phyloP scores from a whole-genome alignment of 306 rosid genomes.

The Gleditsia sinensis region DNA sequence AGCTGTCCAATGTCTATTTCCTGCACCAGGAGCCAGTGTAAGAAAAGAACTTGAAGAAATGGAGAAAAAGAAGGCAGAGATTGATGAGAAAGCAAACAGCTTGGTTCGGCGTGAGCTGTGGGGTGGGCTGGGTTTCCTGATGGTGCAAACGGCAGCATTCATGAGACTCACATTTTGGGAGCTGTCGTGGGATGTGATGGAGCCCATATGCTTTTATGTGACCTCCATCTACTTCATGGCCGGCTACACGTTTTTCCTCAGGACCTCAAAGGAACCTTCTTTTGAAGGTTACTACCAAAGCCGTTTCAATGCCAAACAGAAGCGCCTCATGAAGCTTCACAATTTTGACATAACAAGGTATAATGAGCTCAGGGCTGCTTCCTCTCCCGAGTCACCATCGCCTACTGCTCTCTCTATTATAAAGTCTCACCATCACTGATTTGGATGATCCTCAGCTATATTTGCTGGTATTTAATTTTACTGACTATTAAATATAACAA shows the following conservation, averaged over 20 bases:
- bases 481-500: constrained; percentile 8
- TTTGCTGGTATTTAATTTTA: background rate
- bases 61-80: constrained; percentile 54
- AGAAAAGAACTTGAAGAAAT: constrained; percentile 59
- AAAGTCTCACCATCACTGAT: constrained; percentile 23
- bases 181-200: constrained; percentile 93
- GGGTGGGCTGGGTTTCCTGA: constrained; percentile 62
- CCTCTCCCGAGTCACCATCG: constrained; percentile 7
- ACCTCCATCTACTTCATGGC: constrained; percentile 76
- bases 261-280: constrained; percentile 73
- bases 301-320: constrained; percentile 65
- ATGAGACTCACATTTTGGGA: constrained; percentile 95
- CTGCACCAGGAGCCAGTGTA: constrained; percentile 35
- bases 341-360: constrained; percentile 63
- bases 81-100: constrained; percentile 51
- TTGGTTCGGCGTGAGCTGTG: constrained; percentile 69
- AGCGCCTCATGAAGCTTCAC: constrained; percentile 57
- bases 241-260: constrained; percentile 69
- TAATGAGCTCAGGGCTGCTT: constrained; percentile 52
- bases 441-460: constrained; percentile 6
- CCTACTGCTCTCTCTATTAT: background rate
- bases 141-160: constrained; percentile 59
- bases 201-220: constrained; percentile 79
- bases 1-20: constrained; percentile 44
- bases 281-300: constrained; percentile 69